phyloP scores from a whole-genome alignment of 768 basidiomycete genomes.

The Leccinum imitatum region DNA sequence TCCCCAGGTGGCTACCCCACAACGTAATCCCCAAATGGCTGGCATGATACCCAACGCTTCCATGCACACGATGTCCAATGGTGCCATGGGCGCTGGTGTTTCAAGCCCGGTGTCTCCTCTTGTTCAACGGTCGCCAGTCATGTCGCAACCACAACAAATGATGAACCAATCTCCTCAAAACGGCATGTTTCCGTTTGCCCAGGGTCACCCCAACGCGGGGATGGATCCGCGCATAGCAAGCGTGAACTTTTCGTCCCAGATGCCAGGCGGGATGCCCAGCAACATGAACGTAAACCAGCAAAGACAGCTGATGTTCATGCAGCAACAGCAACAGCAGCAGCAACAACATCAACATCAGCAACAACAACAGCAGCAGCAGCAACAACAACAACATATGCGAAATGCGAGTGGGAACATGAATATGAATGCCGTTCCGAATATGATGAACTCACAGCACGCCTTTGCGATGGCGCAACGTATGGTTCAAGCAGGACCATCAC shows the following conservation, averaged over 20 bases:
- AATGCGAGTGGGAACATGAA: slow-evolving; percentile 28
- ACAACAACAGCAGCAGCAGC: slow-evolving; percentile 6
- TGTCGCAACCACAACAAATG: slow-evolving; percentile 30
- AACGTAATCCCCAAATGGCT: slow-evolving; percentile 32
- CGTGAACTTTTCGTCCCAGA: slow-evolving; percentile 30
- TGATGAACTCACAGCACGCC: slow-evolving; percentile 37
- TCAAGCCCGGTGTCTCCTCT: slow-evolving; percentile 32
- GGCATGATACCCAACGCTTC: slow-evolving; percentile 30
- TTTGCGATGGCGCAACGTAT: slow-evolving; percentile 43
- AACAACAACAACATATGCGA: slow-evolving; percentile 33
- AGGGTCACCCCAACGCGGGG: slow-evolving; percentile 22
- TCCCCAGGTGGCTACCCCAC: slow-evolving; percentile 18
- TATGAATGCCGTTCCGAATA: slow-evolving; percentile 25
- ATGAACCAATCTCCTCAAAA: slow-evolving; percentile 29
- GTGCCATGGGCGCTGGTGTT: slow-evolving; percentile 21
- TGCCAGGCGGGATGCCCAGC: slow-evolving; percentile 29
- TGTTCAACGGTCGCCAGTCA: slow-evolving; percentile 28
- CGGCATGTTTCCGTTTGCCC: slow-evolving; percentile 32
- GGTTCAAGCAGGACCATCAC: slow-evolving; percentile 42
- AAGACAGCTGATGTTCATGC: slow-evolving; percentile 45
- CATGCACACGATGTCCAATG: slow-evolving; percentile 27
- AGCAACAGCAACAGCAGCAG: slow-evolving; percentile 26
- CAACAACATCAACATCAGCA: background rate
- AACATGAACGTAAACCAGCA: slow-evolving; percentile 40
- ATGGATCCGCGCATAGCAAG: slow-evolving; percentile 34